Conservation (phyloP, 1,284 basidiomycete species). For the Cutaneotrichosporon sp. region DNA sequence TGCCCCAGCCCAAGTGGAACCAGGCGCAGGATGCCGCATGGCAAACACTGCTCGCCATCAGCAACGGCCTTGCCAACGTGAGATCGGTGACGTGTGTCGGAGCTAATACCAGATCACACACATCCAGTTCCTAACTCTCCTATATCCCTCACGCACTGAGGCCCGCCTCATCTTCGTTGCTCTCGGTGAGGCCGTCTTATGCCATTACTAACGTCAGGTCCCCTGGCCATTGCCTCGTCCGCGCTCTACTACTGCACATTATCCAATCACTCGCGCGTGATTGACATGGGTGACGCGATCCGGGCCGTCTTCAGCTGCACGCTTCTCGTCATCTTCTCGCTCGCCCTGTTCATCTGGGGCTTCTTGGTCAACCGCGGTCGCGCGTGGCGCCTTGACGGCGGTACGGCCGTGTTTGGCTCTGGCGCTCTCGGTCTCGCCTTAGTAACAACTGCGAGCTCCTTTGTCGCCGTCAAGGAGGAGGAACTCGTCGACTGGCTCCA, state of each 20-base stretch:
- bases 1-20: constrained; percentile 72
- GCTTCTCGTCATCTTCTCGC: constrained; percentile 87
- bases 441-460: constrained; percentile 76
- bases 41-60: constrained; percentile 82
- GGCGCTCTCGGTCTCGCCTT: constrained; percentile 76
- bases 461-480: constrained; percentile 78
- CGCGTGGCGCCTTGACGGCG: constrained; percentile 94
- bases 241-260: constrained; percentile 82
- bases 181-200: constrained; percentile 62
- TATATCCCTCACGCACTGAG: constrained; percentile 93
- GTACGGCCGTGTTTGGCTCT: constrained; percentile 88
- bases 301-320: constrained; percentile 56
- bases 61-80: constrained; percentile 81
- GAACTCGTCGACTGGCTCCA: constrained; percentile 83
- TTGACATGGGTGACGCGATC: constrained; percentile 30
- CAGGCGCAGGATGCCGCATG: constrained; percentile 70
- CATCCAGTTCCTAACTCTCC: constrained; percentile 93
- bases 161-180: constrained; percentile 81
- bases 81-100: constrained; percentile 23
- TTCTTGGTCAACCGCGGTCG: constrained; percentile 81
- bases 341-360: constrained; percentile 87
- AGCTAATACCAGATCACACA: constrained; percentile 74
- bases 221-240: constrained; percentile 80
- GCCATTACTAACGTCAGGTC: constrained; percentile 57
- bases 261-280: constrained; percentile 46